Evolutionary conservation across 2,329 filamentous ascomycete genomes (phyloP).

Genomic region (Thielaviopsis populi): DNA sequence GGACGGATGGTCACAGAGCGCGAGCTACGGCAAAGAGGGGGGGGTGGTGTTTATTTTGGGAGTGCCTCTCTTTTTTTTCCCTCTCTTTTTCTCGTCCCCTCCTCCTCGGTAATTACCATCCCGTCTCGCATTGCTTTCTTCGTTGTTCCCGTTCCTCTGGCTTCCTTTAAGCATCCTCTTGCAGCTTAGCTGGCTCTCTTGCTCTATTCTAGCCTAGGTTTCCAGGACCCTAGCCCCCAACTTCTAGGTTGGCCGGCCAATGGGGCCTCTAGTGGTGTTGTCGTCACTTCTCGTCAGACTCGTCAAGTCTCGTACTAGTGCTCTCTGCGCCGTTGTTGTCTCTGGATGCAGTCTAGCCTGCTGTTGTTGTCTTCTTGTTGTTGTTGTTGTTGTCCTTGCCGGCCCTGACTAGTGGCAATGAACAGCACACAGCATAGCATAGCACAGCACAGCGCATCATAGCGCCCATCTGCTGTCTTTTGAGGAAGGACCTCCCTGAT

Average conservation of each 20-base stretch:
- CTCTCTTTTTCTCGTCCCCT: background rate
- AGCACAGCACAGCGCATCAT: too few species aligned
- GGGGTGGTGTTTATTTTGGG: background rate
- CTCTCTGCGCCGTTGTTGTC: background rate
- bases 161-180: background rate
- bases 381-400: background rate
- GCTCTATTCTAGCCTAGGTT: background rate
- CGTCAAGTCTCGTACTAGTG: background rate
- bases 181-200: background rate
- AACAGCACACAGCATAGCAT: too few species aligned
- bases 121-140: slow-evolving; percentile 5
- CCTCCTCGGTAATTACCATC: slow-evolving; percentile 1
- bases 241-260: background rate
- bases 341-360: background rate
- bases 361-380: background rate
- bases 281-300: background rate
- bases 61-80: background rate
- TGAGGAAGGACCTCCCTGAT: background rate
- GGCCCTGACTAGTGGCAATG: background rate
- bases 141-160: slow-evolving; percentile 1
- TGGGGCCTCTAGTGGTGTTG: background rate
- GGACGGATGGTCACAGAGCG: background rate
- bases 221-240: background rate
- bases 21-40: background rate
- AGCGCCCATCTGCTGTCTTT: too few species aligned